Percentiles rank a stretch among this genome's conserved stretches.
Conservation (phyloP, 768 basidiomycete genomes). For the Harrya chromipes region DNA sequence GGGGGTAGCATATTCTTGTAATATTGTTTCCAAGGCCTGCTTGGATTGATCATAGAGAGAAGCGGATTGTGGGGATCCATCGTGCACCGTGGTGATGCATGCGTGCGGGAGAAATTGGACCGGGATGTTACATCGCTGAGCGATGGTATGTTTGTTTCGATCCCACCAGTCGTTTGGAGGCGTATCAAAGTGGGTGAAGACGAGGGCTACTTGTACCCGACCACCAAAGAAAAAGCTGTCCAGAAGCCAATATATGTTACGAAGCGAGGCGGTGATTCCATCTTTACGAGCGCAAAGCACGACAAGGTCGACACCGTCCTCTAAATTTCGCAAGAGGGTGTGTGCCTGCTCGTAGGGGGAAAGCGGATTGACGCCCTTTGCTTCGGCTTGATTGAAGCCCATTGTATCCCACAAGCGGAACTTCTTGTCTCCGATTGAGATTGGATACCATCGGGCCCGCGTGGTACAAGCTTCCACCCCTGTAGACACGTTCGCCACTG, state of each 20-base stretch:
- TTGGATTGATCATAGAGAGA: slow-evolving; percentile 13
- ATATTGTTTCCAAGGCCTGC: slow-evolving; percentile 5
- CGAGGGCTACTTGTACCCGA: slow-evolving; percentile 35
- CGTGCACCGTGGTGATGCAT: slow-evolving; percentile 20
- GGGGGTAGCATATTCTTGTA: slow-evolving; percentile 4
- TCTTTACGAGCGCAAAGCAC: slow-evolving; percentile 39
- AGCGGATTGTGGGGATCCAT: not conserved
- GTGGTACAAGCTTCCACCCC: slow-evolving; percentile 35
- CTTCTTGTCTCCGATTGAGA: slow-evolving; percentile 16
- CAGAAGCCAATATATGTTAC: slow-evolving; percentile 38
- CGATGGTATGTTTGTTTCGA: slow-evolving; percentile 25
- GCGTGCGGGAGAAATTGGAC: slow-evolving; percentile 8
- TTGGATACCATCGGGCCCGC: slow-evolving; percentile 19
- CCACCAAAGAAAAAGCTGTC: slow-evolving; percentile 36
- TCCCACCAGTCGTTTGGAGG: slow-evolving; percentile 39
- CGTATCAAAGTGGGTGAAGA: slow-evolving; percentile 38
- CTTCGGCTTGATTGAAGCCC: slow-evolving; percentile 29
- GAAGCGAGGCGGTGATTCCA: slow-evolving; percentile 33
- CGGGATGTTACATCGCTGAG: slow-evolving; percentile 11
- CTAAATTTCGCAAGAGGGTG: slow-evolving; percentile 32
- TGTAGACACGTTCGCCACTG: slow-evolving; percentile 29
- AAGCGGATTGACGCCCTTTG: slow-evolving; percentile 11
- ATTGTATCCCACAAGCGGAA: slow-evolving; percentile 35
- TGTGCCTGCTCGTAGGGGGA: slow-evolving; percentile 31
- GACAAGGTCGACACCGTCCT: slow-evolving; percentile 38